Base-by-base conservation (phyloP, 306 rosid species). In the Rubus parviflorus region DNA sequence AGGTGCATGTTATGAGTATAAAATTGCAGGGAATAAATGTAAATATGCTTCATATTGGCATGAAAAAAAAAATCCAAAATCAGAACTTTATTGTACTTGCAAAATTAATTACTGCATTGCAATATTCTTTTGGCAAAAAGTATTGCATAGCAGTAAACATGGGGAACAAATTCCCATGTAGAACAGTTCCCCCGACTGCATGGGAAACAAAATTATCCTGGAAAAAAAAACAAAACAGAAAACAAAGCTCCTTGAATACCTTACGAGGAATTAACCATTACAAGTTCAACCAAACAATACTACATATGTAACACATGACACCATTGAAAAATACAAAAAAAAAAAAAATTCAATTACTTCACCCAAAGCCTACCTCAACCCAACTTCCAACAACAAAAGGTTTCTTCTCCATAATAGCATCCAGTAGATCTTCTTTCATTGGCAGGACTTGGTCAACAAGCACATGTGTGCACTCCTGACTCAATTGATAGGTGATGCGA, bases 391-490 rank as follows among this genome's bases (percentile, higher is more conserved):
- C 87, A 73, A 94, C 87, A 78, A 88, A 81, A 64, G 81, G 78
- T 80, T 87, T 92, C 86, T 88, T 89, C 0, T 93, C 91, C 54
- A 86, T 81, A 81, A 92, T 83, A 67, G 91, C 98, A 80, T 88
- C 89, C 70, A 92, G 47, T 47, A 94, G 82, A 76, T 90, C 90
- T 71, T 88, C 85, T 67, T 78, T 82, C 71, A 94, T 68, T 38
- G 95, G 91, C 89, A 70, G 85, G 63, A 83, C 81, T 76, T 90
- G 91, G 76, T 92, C 97, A 66, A 92, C 92, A 85, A 94, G 89
- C 41, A 89, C 89, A 75, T 94, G 97, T n/a, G 98, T 94, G 89
- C 95, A 94, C 80, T 88, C 96, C 65, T 83, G 86, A 81, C 73
- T 71, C 51, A 87, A 77, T 79, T 74, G 78, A 75, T 58, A 73